Conservation (phyloP, 148 eudicot species). For the Vaccinium myrtillus region DNA sequence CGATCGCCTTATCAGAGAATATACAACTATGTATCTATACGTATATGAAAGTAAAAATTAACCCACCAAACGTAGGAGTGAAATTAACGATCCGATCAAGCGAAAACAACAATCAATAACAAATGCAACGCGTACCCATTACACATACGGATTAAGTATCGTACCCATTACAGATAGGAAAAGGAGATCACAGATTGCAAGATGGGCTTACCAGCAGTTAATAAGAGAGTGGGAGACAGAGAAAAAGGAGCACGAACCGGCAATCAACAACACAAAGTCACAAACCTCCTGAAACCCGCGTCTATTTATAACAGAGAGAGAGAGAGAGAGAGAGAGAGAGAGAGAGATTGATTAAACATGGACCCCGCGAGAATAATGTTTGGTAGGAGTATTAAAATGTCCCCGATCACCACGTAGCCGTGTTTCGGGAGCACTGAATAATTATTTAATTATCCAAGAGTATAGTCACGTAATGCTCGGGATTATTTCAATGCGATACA, state of each 20-base stretch:
- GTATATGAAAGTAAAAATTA: not conserved
- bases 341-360: not conserved
- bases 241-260: not conserved
- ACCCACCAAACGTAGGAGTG: not conserved
- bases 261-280: not conserved
- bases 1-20: not conserved
- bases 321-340: not conserved
- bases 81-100: not conserved
- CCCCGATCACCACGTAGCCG: no score
- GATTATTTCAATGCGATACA: no score
- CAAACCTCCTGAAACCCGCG: not conserved
- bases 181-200: not conserved
- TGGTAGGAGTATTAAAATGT: no score
- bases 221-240: not conserved
- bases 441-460: no score
- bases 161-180: not conserved
- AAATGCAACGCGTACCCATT: not conserved
- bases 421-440: no score
- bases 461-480: no score
- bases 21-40: not conserved
- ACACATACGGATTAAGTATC: not conserved
- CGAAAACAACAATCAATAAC: not conserved
- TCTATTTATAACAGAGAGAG: not conserved
- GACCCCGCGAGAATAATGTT: not conserved
- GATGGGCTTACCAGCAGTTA: constrained; percentile 3